These are phyloP conservation scores for Aleurites moluccanus DNA, from an alignment of 441 rosid genomes.

Conservation along the genomic window DNA sequence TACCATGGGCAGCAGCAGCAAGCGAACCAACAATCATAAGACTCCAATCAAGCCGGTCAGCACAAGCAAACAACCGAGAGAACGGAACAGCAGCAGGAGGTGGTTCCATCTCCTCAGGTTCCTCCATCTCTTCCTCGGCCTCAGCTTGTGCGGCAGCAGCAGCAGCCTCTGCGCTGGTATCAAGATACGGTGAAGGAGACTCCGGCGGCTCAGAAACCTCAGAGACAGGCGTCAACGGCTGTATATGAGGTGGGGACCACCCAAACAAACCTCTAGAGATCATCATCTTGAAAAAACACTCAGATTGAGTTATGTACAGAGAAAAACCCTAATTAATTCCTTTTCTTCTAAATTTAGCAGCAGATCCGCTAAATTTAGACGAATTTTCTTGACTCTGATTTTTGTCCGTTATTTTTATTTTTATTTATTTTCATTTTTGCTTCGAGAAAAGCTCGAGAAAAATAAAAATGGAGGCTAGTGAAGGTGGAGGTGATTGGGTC, in stretches of 20 bases:
- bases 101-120: no score
- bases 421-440: neutral
- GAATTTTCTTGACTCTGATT: no score
- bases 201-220: slow-evolving; percentile 99
- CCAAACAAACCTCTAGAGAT: slow-evolving; percentile 91
- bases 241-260: slow-evolving; percentile 97
- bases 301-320: neutral
- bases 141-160: slow-evolving; percentile 63
- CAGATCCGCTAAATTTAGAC: slow-evolving; percentile 55
- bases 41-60: slow-evolving; percentile 81
- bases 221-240: slow-evolving; percentile 93
- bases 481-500: slow-evolving; percentile 4
- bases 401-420: neutral
- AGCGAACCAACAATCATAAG: slow-evolving; percentile 86
- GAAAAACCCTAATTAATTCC: slow-evolving; percentile 40
- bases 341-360: slow-evolving; percentile 39
- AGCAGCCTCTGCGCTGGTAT: slow-evolving; percentile 60
- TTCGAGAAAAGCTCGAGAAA: neutral
- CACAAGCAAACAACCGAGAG: slow-evolving; percentile 39
- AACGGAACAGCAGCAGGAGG: no score
- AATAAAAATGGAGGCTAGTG: slow-evolving; percentile 16
- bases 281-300: slow-evolving; percentile 68
- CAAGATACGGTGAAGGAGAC: slow-evolving; percentile 89
- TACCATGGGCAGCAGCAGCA: slow-evolving; percentile 94
- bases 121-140: slow-evolving; percentile 70